Percentiles rank a stretch among this genome's conserved stretches.
phyloP scores from a whole-genome alignment of 139 green algal genomes.

The Chlamydomonas schloesseri region DNA sequence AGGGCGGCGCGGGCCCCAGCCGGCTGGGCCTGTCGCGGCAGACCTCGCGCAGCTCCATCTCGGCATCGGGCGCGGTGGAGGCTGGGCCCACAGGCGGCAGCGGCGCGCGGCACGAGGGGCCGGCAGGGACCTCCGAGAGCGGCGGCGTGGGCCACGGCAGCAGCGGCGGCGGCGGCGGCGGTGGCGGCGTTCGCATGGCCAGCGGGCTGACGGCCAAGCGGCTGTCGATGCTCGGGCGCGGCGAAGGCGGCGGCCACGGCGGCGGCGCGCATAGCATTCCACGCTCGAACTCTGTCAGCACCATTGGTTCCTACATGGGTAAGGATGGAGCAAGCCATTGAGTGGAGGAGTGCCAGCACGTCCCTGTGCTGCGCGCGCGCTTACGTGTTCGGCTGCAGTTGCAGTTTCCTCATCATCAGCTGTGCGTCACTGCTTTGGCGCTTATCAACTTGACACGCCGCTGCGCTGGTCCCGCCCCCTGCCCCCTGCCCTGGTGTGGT shows the following conservation, averaged over 20 bases:
- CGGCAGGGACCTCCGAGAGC: not conserved
- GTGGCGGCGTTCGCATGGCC: not conserved
- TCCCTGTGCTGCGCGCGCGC: too few species aligned
- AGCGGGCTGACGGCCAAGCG: not conserved
- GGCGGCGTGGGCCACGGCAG: too few species aligned
- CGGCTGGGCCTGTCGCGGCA: not conserved
- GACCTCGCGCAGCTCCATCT: not conserved
- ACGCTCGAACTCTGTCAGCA: conserved; percentile 28
- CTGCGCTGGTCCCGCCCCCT: too few species aligned
- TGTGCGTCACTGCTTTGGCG: too few species aligned
- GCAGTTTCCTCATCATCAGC: too few species aligned
- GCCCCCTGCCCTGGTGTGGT: not conserved
- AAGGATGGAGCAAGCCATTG: not conserved
- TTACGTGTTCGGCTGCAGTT: too few species aligned
- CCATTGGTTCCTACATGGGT: conserved; percentile 20
- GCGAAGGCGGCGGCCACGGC: not conserved
- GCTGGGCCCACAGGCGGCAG: not conserved
- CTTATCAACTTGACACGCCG: too few species aligned
- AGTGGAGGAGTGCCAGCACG: too few species aligned
- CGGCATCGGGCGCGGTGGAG: too few species aligned
- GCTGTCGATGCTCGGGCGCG: not conserved
- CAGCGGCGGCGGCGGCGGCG: not conserved
- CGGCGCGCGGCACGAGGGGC: not conserved
- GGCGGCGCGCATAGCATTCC: not conserved
- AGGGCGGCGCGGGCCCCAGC: too few species aligned